These are phyloP conservation scores for Phellopilus nigrolimitatus DNA, from an alignment of 1,284 basidiomycete genomes.

Conservation along the genomic window DNA sequence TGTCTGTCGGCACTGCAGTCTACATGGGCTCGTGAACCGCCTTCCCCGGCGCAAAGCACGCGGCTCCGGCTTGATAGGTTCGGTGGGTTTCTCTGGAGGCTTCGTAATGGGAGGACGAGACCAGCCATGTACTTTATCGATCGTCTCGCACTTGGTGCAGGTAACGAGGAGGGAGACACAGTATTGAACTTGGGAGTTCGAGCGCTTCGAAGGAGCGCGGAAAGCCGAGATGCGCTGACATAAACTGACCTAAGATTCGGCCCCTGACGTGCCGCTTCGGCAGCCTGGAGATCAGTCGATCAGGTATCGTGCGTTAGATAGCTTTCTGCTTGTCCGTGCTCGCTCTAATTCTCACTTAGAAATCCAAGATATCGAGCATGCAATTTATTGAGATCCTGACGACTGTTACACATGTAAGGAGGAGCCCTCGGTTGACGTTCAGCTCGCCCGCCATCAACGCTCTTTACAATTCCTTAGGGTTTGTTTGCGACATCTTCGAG, in stretches of 20 bases:
- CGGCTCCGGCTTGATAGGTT: not conserved
- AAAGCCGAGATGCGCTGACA: conserved; percentile 91
- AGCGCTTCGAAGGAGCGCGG: too few species aligned
- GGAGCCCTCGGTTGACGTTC: conserved; percentile 92
- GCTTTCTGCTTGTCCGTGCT: too few species aligned
- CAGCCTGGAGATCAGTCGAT: too few species aligned
- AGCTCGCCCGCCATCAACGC: conserved; percentile 90
- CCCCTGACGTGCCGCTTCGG: too few species aligned
- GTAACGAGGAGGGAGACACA: conserved; percentile 97
- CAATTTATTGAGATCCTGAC: too few species aligned
- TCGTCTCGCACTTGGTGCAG: conserved; percentile 89
- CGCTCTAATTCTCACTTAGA: too few species aligned
- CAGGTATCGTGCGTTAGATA: too few species aligned
- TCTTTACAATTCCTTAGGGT: too few species aligned
- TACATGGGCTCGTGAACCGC: conserved; percentile 36
- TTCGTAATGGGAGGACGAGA: conserved; percentile 42
- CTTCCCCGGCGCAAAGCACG: conserved; percentile 21
- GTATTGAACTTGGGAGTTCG: conserved; percentile 94
- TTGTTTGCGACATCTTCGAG: too few species aligned
- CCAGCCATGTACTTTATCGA: conserved; percentile 99
- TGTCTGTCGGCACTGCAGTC: conserved; percentile 41
- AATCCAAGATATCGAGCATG: too few species aligned
- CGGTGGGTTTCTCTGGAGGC: not conserved
- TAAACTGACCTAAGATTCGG: too few species aligned
- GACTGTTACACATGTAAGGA: conserved; percentile 97